Conservation (phyloP, 768 basidiomycete species). For the Leccinum subtestaceum region DNA sequence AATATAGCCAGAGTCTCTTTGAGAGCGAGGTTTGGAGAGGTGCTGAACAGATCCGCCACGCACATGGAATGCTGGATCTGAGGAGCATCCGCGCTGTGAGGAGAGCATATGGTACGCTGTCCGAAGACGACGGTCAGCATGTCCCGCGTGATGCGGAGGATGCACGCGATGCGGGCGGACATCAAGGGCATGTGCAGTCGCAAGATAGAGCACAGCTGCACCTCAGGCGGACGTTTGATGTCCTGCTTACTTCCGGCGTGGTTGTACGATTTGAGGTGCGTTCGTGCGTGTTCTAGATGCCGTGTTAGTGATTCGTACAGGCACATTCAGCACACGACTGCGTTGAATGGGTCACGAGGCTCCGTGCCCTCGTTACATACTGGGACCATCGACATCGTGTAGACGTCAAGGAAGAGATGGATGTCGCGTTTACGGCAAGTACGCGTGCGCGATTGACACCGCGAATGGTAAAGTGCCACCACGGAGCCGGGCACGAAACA, state of each 20-base stretch:
- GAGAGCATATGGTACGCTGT: slow-evolving; percentile 41
- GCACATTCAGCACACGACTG: slow-evolving; percentile 63
- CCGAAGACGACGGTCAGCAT: slow-evolving; percentile 29
- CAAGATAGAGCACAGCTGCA: slow-evolving; percentile 45
- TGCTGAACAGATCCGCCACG: slow-evolving; percentile 56
- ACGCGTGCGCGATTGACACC: slow-evolving; percentile 62
- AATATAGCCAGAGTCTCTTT: slow-evolving; percentile 38
- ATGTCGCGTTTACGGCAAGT: slow-evolving; percentile 54
- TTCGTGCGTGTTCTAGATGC: neutral
- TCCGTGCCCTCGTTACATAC: slow-evolving; percentile 67
- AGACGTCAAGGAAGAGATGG: slow-evolving; percentile 81
- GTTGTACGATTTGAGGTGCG: slow-evolving; percentile 78
- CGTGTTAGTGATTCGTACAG: slow-evolving; percentile 36
- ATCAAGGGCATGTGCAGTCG: slow-evolving; percentile 43
- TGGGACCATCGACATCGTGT: slow-evolving; percentile 76
- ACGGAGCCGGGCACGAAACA: slow-evolving; percentile 38
- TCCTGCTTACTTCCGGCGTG: slow-evolving; percentile 65
- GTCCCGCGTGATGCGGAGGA: slow-evolving; percentile 40
- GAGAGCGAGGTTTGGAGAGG: slow-evolving; percentile 61
- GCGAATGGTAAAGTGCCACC: slow-evolving; percentile 30
- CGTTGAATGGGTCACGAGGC: slow-evolving; percentile 80
- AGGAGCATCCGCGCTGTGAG: slow-evolving; percentile 63
- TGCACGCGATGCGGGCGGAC: slow-evolving; percentile 64
- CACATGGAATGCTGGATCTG: slow-evolving; percentile 72
- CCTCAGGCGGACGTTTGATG: slow-evolving; percentile 73